Percentiles rank a stretch among this genome's conserved stretches.
phyloP scores from a whole-genome alignment of 148 eudicot genomes.

The Vaccinium darrowii region DNA sequence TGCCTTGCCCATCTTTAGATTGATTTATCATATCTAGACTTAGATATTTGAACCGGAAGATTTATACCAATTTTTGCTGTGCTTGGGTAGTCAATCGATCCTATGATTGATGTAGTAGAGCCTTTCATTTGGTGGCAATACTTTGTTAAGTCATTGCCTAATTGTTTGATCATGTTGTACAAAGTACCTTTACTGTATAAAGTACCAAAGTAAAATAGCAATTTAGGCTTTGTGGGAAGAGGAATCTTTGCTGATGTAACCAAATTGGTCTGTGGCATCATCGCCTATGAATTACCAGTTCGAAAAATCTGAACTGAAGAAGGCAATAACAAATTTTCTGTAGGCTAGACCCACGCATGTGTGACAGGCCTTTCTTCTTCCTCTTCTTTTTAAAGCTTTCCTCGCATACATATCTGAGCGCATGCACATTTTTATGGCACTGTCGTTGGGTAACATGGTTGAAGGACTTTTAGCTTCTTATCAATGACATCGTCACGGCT shows the following conservation, averaged over 20 bases:
- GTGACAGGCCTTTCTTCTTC: not conserved
- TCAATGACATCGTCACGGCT: not conserved
- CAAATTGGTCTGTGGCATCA: not conserved
- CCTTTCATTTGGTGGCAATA: not conserved
- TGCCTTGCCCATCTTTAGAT: not conserved
- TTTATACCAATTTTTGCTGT: not conserved
- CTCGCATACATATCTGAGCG: not conserved
- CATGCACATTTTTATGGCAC: not conserved
- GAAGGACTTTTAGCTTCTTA: constrained; percentile 7
- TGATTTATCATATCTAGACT: not conserved
- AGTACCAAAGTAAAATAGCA: not conserved
- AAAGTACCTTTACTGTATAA: not conserved
- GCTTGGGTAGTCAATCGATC: not conserved
- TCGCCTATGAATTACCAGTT: not conserved
- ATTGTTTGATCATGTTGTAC: not conserved
- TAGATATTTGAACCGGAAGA: not conserved
- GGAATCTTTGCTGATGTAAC: not conserved
- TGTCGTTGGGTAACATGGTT: not conserved
- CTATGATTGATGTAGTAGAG: not conserved
- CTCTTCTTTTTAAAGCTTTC: not conserved
- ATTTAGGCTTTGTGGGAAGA: not conserved
- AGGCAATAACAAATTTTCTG: not conserved
- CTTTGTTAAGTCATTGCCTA: not conserved
- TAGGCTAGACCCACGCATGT: not conserved
- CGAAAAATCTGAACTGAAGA: not conserved